These are phyloP conservation scores for Baorangia bicolor DNA, from an alignment of 768 basidiomycete genomes.

Conservation along the genomic window DNA sequence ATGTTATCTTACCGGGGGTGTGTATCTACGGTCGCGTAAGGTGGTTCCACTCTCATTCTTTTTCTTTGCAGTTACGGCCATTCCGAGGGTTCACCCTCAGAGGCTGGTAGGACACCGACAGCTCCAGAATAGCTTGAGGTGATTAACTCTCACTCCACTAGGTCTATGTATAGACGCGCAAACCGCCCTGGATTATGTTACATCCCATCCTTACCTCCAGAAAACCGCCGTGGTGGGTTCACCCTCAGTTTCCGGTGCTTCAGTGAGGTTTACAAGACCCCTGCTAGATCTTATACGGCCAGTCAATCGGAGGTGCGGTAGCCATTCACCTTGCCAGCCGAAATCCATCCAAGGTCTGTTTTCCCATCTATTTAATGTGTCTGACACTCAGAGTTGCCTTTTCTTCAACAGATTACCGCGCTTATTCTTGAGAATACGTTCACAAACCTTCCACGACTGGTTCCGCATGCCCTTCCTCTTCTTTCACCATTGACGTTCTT, in stretches of 20 bases:
- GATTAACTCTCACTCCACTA: conserved; percentile 24
- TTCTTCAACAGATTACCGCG: conserved; percentile 55
- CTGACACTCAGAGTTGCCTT: not conserved
- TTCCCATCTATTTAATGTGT: not conserved
- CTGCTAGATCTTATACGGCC: conserved; percentile 70
- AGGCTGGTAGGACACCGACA: conserved; percentile 56
- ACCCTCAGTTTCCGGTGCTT: not conserved
- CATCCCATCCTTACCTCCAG: conserved; percentile 58
- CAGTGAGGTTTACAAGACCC: not conserved
- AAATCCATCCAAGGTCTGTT: conserved; percentile 62
- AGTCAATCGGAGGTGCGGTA: conserved; percentile 92
- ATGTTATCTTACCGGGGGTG: conserved; percentile 94
- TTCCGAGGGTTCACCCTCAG: conserved; percentile 84
- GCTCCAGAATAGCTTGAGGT: not conserved
- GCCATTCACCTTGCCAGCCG: conserved; percentile 82
- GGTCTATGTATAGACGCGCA: conserved; percentile 85
- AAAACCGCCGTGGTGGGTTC: conserved; percentile 63
- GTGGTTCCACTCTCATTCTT: not conserved
- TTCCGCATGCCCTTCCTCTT: conserved; percentile 77
- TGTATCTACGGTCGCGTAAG: conserved; percentile 19
- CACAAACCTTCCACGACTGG: conserved; percentile 74
- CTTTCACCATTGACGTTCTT: conserved; percentile 74
- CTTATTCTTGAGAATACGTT: conserved; percentile 95
- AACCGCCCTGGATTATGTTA: conserved; percentile 73
- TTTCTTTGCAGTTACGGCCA: conserved; percentile 66